Conservation (phyloP, 352 stramenopile genomes). For the Phytophthora colocasiae region DNA sequence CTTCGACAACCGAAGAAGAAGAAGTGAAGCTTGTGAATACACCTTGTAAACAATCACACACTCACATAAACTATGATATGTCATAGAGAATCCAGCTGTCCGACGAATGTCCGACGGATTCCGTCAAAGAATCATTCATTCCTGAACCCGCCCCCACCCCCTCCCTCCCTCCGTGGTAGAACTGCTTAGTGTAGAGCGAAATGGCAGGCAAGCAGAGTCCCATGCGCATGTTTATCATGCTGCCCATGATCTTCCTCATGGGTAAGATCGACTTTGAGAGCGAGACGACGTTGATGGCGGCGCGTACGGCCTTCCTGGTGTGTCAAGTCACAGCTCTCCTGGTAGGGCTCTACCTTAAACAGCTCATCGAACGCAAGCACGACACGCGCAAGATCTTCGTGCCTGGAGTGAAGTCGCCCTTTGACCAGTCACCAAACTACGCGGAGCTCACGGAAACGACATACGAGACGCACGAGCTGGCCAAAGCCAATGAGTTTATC, state of each 20-base stretch:
- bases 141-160: not conserved
- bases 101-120: too few relatives aligned
- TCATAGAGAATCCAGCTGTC: too few relatives aligned
- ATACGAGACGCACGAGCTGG: constrained; percentile 74
- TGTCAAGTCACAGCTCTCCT: constrained; percentile 69
- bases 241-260: constrained; percentile 90
- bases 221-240: constrained; percentile 84
- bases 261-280: constrained; percentile 89
- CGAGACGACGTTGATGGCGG: constrained; percentile 60
- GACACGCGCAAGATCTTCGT: constrained; percentile 86
- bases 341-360: constrained; percentile 76
- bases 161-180: not conserved
- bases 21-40: too few relatives aligned
- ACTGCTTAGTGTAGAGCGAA: not conserved
- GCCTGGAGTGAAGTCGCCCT: constrained; percentile 71
- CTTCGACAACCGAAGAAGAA: too few relatives aligned
- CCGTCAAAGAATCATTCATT: too few relatives aligned
- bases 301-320: constrained; percentile 70
- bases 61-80: too few relatives aligned
- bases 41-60: too few relatives aligned
- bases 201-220: constrained; percentile 75
- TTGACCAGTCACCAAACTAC: constrained; percentile 84
- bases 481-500: constrained; percentile 81
- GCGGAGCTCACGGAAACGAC: constrained; percentile 81
- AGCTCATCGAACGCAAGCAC: constrained; percentile 77